Base-by-base conservation (phyloP, 345 rosid species). In the Eucalyptus polybractea region DNA sequence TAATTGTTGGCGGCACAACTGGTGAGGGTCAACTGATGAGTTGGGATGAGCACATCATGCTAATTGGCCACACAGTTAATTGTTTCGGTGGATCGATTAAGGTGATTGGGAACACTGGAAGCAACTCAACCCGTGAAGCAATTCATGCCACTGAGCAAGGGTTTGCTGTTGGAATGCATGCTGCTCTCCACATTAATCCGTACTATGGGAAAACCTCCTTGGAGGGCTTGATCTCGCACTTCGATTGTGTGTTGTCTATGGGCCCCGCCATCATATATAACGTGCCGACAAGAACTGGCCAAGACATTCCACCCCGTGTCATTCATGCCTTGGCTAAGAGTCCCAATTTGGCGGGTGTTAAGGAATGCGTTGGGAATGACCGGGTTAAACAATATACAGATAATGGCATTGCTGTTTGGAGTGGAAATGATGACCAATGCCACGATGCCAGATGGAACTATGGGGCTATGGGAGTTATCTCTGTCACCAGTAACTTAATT, bases 41-140 rank as follows among this genome's bases (percentile, higher is more conserved):
- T 91, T 97, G 99, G 99, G 99, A 97, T 56, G 99, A 97, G 85
- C 99, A 97, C 91, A 95, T 97, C 88, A 96, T 95, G 98, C 98
- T 97, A 85, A 97, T 97, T 80, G 99, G 98, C 58, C 99, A 96
- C 89, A 97, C 97, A 0, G 99, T 97, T 10, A 96, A 95, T 44
- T 97, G 97, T 89, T 97, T 96, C 33, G 99, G 99, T 7, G 94
- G 93, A 58, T 94, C 94, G 11, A 91, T 97, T 89, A 96, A 95
- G 91, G 98, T 97, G 51, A 94, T 97, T 87, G 98, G 98, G 31
- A 97, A 97, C 93, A 94, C 97, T 3, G 98, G 99, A 89, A 97
- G 99, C 88, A 97, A 97, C 94, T 97, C 97, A 5, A 97, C 99
- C 11, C 92, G 97, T 87, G 99, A 97, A 93, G 99, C 99, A 14